phyloP scores from a whole-genome alignment of 2,329 filamentous ascomycete species.

The Aspergillus oerlinghausenensis region DNA sequence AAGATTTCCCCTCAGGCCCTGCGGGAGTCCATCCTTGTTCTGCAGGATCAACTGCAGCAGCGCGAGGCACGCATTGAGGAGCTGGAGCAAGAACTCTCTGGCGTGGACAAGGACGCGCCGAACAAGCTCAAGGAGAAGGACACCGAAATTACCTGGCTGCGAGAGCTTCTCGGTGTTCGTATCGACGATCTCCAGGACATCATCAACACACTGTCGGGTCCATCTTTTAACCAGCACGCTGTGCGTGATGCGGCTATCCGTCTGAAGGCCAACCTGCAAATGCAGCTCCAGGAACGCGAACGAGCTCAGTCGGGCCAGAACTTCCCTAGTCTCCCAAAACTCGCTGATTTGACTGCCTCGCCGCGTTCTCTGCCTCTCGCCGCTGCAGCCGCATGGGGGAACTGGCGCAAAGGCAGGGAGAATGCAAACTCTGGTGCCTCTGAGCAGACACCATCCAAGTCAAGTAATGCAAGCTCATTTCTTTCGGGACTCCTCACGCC shows the following conservation, averaged over 20 bases:
- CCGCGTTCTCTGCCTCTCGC: slow-evolving; percentile 75
- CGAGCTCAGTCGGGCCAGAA: slow-evolving; percentile 65
- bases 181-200: slow-evolving; percentile 91
- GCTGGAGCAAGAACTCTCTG: slow-evolving; percentile 67
- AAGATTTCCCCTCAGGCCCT: slow-evolving; percentile 93
- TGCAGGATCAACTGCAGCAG: slow-evolving; percentile 94
- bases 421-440: slow-evolving; percentile 42
- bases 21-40: slow-evolving; percentile 89
- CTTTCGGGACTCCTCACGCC: slow-evolving; percentile 82
- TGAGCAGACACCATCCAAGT: slow-evolving; percentile 58
- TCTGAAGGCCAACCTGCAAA: slow-evolving; percentile 88
- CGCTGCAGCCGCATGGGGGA: slow-evolving; percentile 95
- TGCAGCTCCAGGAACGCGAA: slow-evolving; percentile 96
- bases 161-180: slow-evolving; percentile 85
- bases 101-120: slow-evolving; percentile 70
- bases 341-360: slow-evolving; percentile 70
- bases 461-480: slow-evolving; percentile 55
- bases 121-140: slow-evolving; percentile 85
- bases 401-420: slow-evolving; percentile 73
- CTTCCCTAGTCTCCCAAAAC: slow-evolving; percentile 71
- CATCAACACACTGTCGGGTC: slow-evolving; percentile 70
- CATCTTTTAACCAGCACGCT: slow-evolving; percentile 69
- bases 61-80: slow-evolving; percentile 86
- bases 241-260: slow-evolving; percentile 90
- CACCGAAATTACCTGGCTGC: slow-evolving; percentile 90